Evolutionary conservation across 1,284 basidiomycete species (phyloP), one percentile per base, ranked within the genome.

Genomic region (Cutaneotrichosporon sp.): DNA sequence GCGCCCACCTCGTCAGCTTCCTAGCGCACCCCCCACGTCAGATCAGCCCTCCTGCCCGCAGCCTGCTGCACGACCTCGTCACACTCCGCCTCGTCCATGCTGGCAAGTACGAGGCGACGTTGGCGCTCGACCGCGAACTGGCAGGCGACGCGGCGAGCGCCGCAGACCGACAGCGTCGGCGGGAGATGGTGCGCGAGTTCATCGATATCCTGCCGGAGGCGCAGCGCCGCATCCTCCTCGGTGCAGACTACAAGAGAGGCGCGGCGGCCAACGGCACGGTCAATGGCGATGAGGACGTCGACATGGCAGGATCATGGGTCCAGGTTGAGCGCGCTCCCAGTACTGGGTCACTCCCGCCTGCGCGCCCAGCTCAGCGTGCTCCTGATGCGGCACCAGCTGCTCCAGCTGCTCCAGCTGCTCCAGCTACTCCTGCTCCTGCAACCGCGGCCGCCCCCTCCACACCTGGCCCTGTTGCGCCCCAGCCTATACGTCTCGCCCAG

Each of bases 21-120:
- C 63, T 75, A 3, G 58, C 65, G 8, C 64, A 66, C 38, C 70
- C 74, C 4, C 81, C 84, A 0, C 60, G 76, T 31, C 62, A 76
- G 25, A 69, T 84, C 22, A 70, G 81, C 0, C 55, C 77, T 0
- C 57, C 75, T 0, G 81, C 82, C 2, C 72, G 84, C 19, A 78
- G 82, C 2, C 76, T 83, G 11, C 72, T 91, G 0, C 88, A 90
- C 68, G 86, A 90, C 63, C 79, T 91, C n/a, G 79, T 89, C 27
- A 88, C 84, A 51, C 81, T 87, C 9, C 83, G 88, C 11, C 79
- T 90, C 4, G 81, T 90, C 27, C 86, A 89, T 64, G 79, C 79
- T 6, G 88, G 88, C 4, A 80, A 82, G 55, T 85, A 86, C 64
- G 77, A 81, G 0, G 82, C 84, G 27, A 86, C 86, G 2, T 80